Conservation (phyloP, 1,284 basidiomycete species). For the Ceratorhiza oryzae-sativae region DNA sequence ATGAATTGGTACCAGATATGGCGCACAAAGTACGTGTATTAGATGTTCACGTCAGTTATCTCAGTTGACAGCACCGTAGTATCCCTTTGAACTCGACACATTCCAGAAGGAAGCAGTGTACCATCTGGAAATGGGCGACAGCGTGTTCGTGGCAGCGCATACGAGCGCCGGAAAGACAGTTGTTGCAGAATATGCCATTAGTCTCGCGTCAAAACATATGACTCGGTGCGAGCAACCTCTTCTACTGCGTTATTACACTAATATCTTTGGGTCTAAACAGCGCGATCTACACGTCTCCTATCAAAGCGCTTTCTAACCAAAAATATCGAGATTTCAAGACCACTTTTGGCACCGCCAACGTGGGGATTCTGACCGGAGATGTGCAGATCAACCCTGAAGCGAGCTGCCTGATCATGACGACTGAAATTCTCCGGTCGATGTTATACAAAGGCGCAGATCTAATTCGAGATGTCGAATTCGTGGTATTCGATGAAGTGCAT, state of each 20-base stretch:
- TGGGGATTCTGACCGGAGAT: constrained; percentile 98
- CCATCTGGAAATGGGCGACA: constrained; percentile 96
- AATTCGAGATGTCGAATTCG: constrained; percentile 98
- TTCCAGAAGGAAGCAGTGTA: constrained; percentile 99
- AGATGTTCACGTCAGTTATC: constrained; percentile 18
- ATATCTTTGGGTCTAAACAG: constrained; percentile 55
- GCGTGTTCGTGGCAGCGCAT: constrained; percentile 98
- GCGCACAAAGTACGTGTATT: constrained; percentile 70
- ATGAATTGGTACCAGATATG: constrained; percentile 88
- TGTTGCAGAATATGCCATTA: constrained; percentile 98
- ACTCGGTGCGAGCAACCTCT: constrained; percentile 68
- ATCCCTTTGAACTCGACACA: constrained; percentile 85
- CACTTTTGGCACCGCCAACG: constrained; percentile 89
- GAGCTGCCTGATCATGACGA: constrained; percentile 97
- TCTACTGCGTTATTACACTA: background rate
- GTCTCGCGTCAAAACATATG: constrained; percentile 97
- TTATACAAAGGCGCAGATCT: constrained; percentile 98
- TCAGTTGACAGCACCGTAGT: constrained; percentile 58
- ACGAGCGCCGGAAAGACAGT: constrained; percentile 99
- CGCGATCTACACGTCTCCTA: constrained; percentile 98
- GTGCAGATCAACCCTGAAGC: constrained; percentile 99
- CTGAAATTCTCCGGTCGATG: constrained; percentile 99
- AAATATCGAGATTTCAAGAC: constrained; percentile 99
- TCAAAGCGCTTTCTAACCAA: constrained; percentile 98
- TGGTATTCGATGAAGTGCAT: constrained; percentile 99